These are phyloP conservation scores for Phoma herbarum DNA, from an alignment of 2,329 filamentous ascomycete species.

Conservation along the genomic window DNA sequence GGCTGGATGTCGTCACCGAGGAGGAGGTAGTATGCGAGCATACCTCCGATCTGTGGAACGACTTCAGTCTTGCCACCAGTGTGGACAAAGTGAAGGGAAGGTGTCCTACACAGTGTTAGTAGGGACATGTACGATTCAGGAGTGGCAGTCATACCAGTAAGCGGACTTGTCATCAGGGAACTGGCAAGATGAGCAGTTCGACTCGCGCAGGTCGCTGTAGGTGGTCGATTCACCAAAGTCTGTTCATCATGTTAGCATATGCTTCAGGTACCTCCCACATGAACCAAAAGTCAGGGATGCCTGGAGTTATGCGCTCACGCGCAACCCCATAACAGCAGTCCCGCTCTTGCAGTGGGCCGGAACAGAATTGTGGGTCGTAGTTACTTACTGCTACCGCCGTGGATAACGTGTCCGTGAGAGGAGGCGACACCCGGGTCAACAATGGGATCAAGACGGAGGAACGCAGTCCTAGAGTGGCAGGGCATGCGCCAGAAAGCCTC, in stretches of 20 bases:
- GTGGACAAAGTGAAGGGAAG: conserved; percentile 73
- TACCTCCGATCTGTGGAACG: conserved; percentile 66
- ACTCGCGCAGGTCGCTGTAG: conserved; percentile 67
- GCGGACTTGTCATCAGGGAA: conserved; percentile 54
- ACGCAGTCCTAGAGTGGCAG: conserved; percentile 68
- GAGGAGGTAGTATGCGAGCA: conserved; percentile 78
- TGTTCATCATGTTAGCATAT: conserved; percentile 36
- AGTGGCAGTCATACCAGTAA: conserved; percentile 41
- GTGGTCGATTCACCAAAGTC: conserved; percentile 69
- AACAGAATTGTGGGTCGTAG: conserved; percentile 15
- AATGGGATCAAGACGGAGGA: conserved; percentile 64
- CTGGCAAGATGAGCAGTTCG: conserved; percentile 75
- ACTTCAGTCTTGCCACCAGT: conserved; percentile 70
- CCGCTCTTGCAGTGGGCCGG: conserved; percentile 17
- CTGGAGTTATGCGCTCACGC: background rate
- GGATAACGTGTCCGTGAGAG: conserved; percentile 45
- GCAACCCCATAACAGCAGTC: conserved; percentile 8
- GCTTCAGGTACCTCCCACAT: conserved; percentile 3
- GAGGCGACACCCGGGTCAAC: conserved; percentile 42
- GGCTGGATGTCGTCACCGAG: conserved; percentile 73
- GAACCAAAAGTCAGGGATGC: conserved; percentile 2
- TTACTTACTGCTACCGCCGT: conserved; percentile 60
- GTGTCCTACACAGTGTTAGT: conserved; percentile 55
- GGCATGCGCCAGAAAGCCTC: conserved; percentile 77
- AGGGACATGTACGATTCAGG: background rate